Conservation (phyloP, 768 basidiomycete species). For the Tylopilus sp. region DNA sequence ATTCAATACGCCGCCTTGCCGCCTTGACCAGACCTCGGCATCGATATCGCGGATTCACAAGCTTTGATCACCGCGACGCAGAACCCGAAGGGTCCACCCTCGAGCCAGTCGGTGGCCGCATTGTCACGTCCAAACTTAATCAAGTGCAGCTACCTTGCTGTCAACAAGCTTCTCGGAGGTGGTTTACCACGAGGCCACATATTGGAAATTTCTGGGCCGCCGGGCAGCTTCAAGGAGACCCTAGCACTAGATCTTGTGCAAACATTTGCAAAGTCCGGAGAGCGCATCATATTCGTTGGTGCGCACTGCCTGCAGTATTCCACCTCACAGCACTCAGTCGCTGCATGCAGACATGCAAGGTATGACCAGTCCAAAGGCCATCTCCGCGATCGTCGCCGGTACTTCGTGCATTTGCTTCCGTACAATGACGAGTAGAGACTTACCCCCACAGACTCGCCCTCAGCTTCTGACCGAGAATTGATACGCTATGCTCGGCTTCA, state of each 20-base stretch:
- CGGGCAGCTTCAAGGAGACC: slow-evolving; percentile 63
- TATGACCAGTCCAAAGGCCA: slow-evolving; percentile 38
- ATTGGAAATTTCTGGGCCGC: slow-evolving; percentile 74
- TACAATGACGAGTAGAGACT: slow-evolving; percentile 4
- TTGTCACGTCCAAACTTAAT: slow-evolving; percentile 23
- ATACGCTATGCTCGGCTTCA: slow-evolving; percentile 34
- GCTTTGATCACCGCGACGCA: slow-evolving; percentile 43
- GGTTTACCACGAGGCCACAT: slow-evolving; percentile 60
- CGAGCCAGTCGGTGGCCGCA: slow-evolving; percentile 58
- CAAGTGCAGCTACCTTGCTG: slow-evolving; percentile 37
- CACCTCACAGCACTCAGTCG: slow-evolving; percentile 2
- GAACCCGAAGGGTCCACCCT: slow-evolving; percentile 27
- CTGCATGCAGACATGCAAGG: slow-evolving; percentile 44
- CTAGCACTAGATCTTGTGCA: slow-evolving; percentile 49
- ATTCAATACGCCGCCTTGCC: background rate
- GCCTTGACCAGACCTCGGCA: slow-evolving; percentile 43
- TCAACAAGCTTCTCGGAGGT: slow-evolving; percentile 60
- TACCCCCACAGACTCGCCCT: slow-evolving; percentile 41
- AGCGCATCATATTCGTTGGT: slow-evolving; percentile 68
- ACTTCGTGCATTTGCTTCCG: slow-evolving; percentile 11
- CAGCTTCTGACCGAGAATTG: slow-evolving; percentile 23
- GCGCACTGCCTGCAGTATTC: slow-evolving; percentile 11
- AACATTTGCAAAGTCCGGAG: slow-evolving; percentile 43
- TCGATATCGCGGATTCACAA: slow-evolving; percentile 44
- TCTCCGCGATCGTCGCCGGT: slow-evolving; percentile 31